A percentile compares a stretch with the other conserved stretches of the same genome.
phyloP scores from a whole-genome alignment of 2,329 filamentous ascomycete species.

The Fusarium sp. region DNA sequence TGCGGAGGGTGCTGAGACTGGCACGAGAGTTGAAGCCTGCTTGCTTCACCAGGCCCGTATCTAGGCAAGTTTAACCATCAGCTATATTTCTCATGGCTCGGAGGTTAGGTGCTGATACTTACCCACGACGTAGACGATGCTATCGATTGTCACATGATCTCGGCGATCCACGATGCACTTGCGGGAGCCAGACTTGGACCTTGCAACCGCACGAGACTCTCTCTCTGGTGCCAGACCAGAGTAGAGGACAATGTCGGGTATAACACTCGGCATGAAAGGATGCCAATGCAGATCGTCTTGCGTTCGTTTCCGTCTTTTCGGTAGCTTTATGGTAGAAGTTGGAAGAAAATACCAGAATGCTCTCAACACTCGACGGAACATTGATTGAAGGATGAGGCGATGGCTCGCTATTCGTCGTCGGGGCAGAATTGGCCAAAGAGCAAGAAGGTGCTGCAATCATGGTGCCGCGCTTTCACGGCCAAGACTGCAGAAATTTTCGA shows the following conservation, averaged over 20 bases:
- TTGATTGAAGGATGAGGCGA: neutral
- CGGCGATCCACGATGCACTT: constrained; percentile 96
- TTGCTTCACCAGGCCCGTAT: neutral
- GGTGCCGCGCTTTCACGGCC: too few species aligned
- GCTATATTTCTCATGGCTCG: constrained; percentile 46
- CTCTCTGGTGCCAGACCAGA: constrained; percentile 70
- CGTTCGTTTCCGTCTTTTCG: neutral
- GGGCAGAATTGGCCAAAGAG: neutral
- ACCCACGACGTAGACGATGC: constrained; percentile 77
- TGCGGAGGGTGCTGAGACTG: constrained; percentile 88
- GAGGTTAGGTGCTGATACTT: constrained; percentile 60
- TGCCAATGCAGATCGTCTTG: neutral
- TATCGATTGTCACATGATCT: constrained; percentile 96
- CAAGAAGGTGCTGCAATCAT: neutral
- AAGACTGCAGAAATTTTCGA: too few species aligned
- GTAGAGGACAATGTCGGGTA: constrained; percentile 72
- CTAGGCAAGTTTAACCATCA: neutral
- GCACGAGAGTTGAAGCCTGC: constrained; percentile 89
- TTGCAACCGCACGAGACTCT: neutral
- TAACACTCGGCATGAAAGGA: neutral
- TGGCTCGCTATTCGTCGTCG: neutral
- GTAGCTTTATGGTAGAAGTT: neutral
- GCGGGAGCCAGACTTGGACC: constrained; percentile 55
- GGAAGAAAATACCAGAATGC: neutral
- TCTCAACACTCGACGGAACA: neutral